These are phyloP conservation scores for Candida maesae DNA, from an alignment of 805 yeast species.

Conservation along the genomic window DNA sequence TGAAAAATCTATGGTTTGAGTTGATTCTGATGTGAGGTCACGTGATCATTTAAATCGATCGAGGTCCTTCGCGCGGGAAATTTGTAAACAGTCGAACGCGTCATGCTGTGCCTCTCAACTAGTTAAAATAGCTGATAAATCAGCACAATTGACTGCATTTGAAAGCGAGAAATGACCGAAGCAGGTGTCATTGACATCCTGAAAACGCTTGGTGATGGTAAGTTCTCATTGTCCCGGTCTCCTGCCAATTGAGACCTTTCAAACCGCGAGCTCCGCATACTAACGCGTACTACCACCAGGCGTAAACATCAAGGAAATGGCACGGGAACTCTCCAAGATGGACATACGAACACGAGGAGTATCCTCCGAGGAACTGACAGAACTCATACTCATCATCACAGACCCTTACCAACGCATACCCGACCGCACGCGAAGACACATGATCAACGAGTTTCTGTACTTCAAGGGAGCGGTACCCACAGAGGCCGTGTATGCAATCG, in stretches of 20 bases:
- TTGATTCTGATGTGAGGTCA: too few species aligned
- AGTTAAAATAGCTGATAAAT: too few species aligned
- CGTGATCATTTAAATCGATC: too few species aligned
- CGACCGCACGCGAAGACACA: conserved; percentile 5
- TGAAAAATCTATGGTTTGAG: too few species aligned
- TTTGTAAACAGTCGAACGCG: too few species aligned
- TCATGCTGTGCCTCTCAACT: too few species aligned
- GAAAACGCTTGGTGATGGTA: neutral
- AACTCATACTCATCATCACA: conserved; percentile 5
- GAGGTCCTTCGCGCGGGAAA: too few species aligned
- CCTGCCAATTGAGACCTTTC: too few species aligned
- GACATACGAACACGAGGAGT: conserved; percentile 12
- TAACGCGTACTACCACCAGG: neutral
- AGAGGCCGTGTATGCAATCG: conserved; percentile 25
- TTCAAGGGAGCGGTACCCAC: conserved; percentile 29
- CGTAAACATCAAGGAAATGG: neutral
- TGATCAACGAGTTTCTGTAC: conserved; percentile 27
- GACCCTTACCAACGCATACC: conserved; percentile 10
- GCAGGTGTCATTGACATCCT: too few species aligned
- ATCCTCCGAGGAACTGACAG: conserved; percentile 4
- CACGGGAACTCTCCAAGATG: conserved; percentile 2
- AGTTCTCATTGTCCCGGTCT: neutral
- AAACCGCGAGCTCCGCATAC: neutral
- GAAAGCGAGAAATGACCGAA: too few species aligned
- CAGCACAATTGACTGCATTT: too few species aligned